Evolutionary conservation across 768 basidiomycete genomes (phyloP), one percentile per base, ranked within the genome.

Genomic region (Galerina marginata): DNA sequence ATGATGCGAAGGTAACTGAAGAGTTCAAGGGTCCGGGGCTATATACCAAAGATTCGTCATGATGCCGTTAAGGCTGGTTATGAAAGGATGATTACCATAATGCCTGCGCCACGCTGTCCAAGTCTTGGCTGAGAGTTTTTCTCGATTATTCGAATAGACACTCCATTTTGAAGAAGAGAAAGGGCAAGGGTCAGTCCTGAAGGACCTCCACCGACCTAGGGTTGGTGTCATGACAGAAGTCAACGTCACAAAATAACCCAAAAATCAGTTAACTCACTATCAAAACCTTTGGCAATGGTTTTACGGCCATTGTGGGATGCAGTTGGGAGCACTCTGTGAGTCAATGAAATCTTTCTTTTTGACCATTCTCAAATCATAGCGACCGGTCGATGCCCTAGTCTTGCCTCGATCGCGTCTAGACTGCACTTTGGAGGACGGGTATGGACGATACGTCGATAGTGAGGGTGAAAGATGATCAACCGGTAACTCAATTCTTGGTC

Each of bases 71-170:
- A 16, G 5, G 4, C 20, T 29, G 44, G 11, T 7, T 20, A 54
- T 9, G 23, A 20, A 20, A 33, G 39, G 9, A 29, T 48, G 40
- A 54, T 46, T 39, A 77, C 79, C 71, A 73, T 75, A 23, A 82
- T 59, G 1, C 70, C 79, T 4, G 67, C 65, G 4, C 73, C 75
- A 4, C 81, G 77, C 57, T 77, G 73, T 2, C 78, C 78, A 14
- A 75, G 62, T 12, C 68, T 73, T 9, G 75, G 72, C 0, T 71
- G 52, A 0, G 71, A 64, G 51, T 75, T 77, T 61, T 82, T 83
- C 58, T 86, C 80, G 47, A 86, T 79, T 26, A 87, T 77, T 16
- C 83, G 80, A 6, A 86, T 78, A 9, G 81, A 74, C 15, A 85
- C 69, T 4, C 78, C 75, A 67, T 83, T 82, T 20, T 73, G 72